Conservation (phyloP, 2,329 filamentous ascomycete species). For the Cytospora schulzeri region DNA sequence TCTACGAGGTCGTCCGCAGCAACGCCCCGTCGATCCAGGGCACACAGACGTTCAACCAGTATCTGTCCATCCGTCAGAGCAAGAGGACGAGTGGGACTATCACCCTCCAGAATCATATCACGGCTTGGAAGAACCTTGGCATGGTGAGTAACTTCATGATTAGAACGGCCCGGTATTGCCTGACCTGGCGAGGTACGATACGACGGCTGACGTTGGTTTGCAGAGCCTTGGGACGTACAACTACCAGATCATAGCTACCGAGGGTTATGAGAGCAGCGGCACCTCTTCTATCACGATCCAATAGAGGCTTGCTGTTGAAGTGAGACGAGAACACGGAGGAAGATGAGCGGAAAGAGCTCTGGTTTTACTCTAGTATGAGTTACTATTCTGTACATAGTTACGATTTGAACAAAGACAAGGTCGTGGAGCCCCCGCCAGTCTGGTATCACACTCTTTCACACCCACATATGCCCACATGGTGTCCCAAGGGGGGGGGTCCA, state of each 20-base stretch:
- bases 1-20: constrained; percentile 31
- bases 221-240: constrained; percentile 43
- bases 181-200: neutral
- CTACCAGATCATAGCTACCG: constrained; percentile 51
- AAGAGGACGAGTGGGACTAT: constrained; percentile 50
- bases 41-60: constrained; percentile 47
- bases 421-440: too few relatives aligned
- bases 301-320: neutral
- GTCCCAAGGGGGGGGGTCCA: too few relatives aligned
- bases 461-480: too few relatives aligned
- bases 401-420: too few relatives aligned
- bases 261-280: constrained; percentile 44
- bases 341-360: too few relatives aligned
- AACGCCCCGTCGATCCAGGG: constrained; percentile 43
- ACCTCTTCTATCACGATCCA: constrained; percentile 25
- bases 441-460: too few relatives aligned
- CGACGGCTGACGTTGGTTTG: neutral
- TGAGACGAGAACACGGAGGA: neutral
- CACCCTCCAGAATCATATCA: constrained; percentile 47
- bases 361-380: too few relatives aligned
- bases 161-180: neutral
- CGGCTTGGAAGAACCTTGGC: constrained; percentile 46
- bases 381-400: too few relatives aligned
- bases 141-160: constrained; percentile 27
- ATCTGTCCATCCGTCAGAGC: constrained; percentile 45